Base-by-base conservation (phyloP, 257 asterid genomes). In the Capsicum rhomboideum region DNA sequence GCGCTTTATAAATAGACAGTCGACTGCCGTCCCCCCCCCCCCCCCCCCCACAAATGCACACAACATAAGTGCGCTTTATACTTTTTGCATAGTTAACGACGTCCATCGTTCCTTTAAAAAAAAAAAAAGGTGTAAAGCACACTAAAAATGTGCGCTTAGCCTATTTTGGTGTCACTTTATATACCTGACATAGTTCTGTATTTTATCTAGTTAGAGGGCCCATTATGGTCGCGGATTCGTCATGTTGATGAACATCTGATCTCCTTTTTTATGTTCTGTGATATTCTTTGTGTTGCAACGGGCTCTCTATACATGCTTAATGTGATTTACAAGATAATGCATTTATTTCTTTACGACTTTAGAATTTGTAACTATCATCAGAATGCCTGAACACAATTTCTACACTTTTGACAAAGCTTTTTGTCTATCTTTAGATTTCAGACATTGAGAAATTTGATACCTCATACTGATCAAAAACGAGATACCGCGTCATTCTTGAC, bases 381-480 rank as follows among this genome's bases (percentile, higher is more conserved):
- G 77, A 69, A 37, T 9, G 18, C 18, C 2, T 69, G 28, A 18
- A 69, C 55, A 74, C 20, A 74, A 13, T 46, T 13, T 75, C 16
- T 69, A 6, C 10, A 69, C 29, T 49, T 29, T 29, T 68, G 49
- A 64, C 23, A 52, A 64, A 46, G 72, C 6, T 83, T 83, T 66
- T n/a, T 71, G 54, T 12, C 42, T 82, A 71, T 53, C 2, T 75
- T 56, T 92, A 95, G 99, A 84, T 95, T 91, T 91, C 98, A 92
- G 88, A 89, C 91, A 61, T 86, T 95, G 93, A 94, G 99, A 91
- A 97, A 92, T 82, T 88, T 95, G 89, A 93, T 95, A 86, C 99
- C 99, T 13, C 80, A 93, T 79, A 88, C 95, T 44, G 98, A 95
- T 86, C 98, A 94, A 85, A 95, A 94, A 89, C 87, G 79, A 72